These are phyloP conservation scores for Ceratorhiza oryzae-sativae DNA, from an alignment of 1,284 basidiomycete species.

Conservation along the genomic window DNA sequence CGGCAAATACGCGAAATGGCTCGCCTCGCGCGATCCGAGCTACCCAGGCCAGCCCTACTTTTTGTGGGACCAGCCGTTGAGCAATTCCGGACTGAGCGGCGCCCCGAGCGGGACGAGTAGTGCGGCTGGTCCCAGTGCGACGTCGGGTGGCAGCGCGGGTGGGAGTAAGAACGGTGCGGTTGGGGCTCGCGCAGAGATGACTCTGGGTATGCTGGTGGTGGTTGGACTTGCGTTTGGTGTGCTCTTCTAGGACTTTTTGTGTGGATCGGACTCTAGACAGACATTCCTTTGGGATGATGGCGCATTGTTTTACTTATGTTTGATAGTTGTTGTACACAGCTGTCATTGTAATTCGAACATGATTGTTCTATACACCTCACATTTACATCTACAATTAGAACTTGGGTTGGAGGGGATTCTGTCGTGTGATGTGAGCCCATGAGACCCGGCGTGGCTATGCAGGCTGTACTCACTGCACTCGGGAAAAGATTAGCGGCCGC, in stretches of 20 bases:
- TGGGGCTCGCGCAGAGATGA: background rate
- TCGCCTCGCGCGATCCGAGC: slow-evolving; percentile 49
- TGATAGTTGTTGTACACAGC: slow-evolving; percentile 1
- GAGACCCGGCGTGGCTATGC: background rate
- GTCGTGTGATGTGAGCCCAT: no score
- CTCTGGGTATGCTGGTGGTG: background rate
- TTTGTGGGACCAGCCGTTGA: slow-evolving; percentile 62
- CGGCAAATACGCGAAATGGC: slow-evolving; percentile 40
- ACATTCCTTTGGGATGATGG: background rate
- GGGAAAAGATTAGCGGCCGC: background rate
- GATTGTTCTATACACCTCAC: background rate
- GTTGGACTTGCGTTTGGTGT: background rate
- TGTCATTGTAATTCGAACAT: slow-evolving; percentile 5
- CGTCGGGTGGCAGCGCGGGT: background rate
- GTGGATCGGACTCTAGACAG: background rate
- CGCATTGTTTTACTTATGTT: background rate
- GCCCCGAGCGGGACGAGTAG: background rate
- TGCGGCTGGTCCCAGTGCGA: background rate
- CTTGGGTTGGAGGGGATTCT: slow-evolving; percentile 12
- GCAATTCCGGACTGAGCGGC: slow-evolving; percentile 12
- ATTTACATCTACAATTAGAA: background rate
- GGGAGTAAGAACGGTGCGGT: background rate
- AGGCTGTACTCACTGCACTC: background rate
- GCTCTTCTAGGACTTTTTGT: background rate
- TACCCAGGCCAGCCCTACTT: slow-evolving; percentile 60